Percentiles rank a stretch among this genome's conserved stretches.
phyloP scores from a whole-genome alignment of 2,329 filamentous ascomycete species.

The Fusarium secorum region DNA sequence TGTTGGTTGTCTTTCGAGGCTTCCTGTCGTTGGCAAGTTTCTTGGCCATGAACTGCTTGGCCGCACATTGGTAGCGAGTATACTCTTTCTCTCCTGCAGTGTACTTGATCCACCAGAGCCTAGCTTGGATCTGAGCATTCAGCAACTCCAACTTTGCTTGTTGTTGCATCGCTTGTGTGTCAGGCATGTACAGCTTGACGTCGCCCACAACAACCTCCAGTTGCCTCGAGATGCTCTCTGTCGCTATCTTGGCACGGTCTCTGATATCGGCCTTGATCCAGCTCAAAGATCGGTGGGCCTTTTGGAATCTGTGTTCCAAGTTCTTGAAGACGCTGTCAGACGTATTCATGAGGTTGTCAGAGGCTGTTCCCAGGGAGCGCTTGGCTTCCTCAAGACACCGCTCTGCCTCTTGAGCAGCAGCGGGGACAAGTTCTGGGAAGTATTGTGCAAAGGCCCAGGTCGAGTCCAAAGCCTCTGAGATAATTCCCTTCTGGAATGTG shows the following conservation, averaged over 20 bases:
- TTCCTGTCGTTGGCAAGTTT: slow-evolving; percentile 47
- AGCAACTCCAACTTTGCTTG: slow-evolving; percentile 57
- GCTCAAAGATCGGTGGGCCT: slow-evolving; percentile 36
- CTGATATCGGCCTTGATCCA: slow-evolving; percentile 29
- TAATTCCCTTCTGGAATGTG: slow-evolving; percentile 62
- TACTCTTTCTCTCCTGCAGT: slow-evolving; percentile 59
- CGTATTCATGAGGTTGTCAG: slow-evolving; percentile 41
- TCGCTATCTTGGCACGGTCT: slow-evolving; percentile 26
- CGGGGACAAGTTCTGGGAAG: slow-evolving; percentile 51
- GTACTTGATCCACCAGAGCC: slow-evolving; percentile 64
- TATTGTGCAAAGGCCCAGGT: slow-evolving; percentile 54
- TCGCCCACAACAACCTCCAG: slow-evolving; percentile 27
- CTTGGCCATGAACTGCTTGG: slow-evolving; percentile 52
- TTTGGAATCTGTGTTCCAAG: slow-evolving; percentile 30
- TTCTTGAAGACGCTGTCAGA: slow-evolving; percentile 43
- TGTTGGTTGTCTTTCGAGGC: slow-evolving; percentile 38
- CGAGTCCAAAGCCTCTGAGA: slow-evolving; percentile 55
- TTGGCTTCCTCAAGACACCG: slow-evolving; percentile 48
- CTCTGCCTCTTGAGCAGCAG: slow-evolving; percentile 51
- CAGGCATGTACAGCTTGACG: slow-evolving; percentile 31
- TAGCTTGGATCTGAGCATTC: slow-evolving; percentile 63
- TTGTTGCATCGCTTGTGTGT: slow-evolving; percentile 45
- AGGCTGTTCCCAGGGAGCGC: slow-evolving; percentile 45
- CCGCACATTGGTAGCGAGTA: slow-evolving; percentile 57
- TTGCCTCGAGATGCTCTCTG: slow-evolving; percentile 28